phyloP scores from a whole-genome alignment of 108 stramenopile species.

The Discostella pseudostelligera region DNA sequence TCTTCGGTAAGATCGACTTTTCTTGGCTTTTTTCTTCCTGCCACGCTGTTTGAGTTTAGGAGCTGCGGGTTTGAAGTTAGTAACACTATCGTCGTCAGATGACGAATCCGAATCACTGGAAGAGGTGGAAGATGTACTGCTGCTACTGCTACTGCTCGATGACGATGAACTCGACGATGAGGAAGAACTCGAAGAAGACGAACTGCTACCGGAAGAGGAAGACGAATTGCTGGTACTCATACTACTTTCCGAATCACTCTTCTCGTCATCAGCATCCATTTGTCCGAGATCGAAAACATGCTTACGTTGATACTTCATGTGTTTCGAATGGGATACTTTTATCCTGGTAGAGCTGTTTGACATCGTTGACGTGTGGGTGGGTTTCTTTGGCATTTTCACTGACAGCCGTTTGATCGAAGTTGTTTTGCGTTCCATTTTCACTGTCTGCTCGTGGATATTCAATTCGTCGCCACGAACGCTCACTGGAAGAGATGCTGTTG shows the following conservation, averaged over 20 bases:
- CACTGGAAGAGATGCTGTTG: neutral
- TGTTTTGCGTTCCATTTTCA: constrained; percentile 10
- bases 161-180: constrained; percentile 31
- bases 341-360: constrained; percentile 1
- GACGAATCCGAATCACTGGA: constrained; percentile 32
- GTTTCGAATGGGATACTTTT: constrained; percentile 1
- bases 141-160: constrained; percentile 11
- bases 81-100: constrained; percentile 24
- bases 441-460: constrained; percentile 4
- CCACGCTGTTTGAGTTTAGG: constrained; percentile 14
- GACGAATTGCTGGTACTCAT: constrained; percentile 11
- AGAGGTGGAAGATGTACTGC: constrained; percentile 19
- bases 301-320: constrained; percentile 4
- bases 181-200: constrained; percentile 25
- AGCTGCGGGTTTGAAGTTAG: neutral
- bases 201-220: constrained; percentile 11
- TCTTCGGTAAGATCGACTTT: constrained; percentile 17
- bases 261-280: constrained; percentile 11
- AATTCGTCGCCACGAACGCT: neutral
- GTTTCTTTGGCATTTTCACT: constrained; percentile 8
- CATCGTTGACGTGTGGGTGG: neutral
- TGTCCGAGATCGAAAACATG: constrained; percentile 12
- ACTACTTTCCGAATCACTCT: constrained; percentile 29
- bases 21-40: constrained; percentile 24
- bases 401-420: neutral